A percentile compares a stretch with the other conserved stretches of the same genome.
These are phyloP conservation scores for Schizophyllum amplum DNA, from an alignment of 1,284 basidiomycete species.

Conservation along the genomic window DNA sequence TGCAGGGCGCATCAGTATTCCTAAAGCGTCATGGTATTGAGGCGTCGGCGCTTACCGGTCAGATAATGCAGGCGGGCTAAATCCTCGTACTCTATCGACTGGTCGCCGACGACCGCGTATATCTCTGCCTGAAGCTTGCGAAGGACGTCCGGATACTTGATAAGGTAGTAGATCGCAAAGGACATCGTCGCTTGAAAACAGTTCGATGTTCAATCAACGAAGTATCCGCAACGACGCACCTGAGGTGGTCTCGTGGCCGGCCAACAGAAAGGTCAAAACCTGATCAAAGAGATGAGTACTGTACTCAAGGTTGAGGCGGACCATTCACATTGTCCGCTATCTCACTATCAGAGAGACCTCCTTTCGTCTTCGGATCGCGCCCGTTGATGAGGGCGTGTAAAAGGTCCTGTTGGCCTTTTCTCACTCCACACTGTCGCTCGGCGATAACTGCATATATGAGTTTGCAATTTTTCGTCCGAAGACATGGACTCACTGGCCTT, in stretches of 20 bases:
- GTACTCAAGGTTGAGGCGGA: background rate
- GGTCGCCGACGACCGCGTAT: slow-evolving; percentile 33
- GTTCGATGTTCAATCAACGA: slow-evolving; percentile 22
- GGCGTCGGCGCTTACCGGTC: slow-evolving; percentile 22
- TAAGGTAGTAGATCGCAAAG: slow-evolving; percentile 34
- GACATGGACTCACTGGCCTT: slow-evolving; percentile 25
- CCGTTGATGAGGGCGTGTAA: slow-evolving; percentile 38
- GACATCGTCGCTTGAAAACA: slow-evolving; percentile 35
- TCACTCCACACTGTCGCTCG: slow-evolving; percentile 30
- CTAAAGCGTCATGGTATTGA: background rate
- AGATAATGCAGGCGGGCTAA: slow-evolving; percentile 36
- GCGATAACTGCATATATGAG: slow-evolving; percentile 24
- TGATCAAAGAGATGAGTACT: no score
- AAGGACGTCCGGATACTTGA: slow-evolving; percentile 35
- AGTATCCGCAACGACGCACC: background rate
- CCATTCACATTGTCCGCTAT: slow-evolving; percentile 35
- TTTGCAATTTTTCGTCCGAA: background rate
- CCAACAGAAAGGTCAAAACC: slow-evolving; percentile 48
- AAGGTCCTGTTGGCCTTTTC: slow-evolving; percentile 32
- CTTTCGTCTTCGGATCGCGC: slow-evolving; percentile 41
- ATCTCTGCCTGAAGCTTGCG: slow-evolving; percentile 38
- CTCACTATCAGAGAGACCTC: slow-evolving; percentile 33
- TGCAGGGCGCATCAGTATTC: no score
- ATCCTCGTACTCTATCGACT: slow-evolving; percentile 29
- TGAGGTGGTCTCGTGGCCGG: slow-evolving; percentile 20